Evolutionary conservation across 805 yeast species (phyloP), one percentile per base, ranked within the genome.

Genomic region (Alloascoidea hylecoeti): DNA sequence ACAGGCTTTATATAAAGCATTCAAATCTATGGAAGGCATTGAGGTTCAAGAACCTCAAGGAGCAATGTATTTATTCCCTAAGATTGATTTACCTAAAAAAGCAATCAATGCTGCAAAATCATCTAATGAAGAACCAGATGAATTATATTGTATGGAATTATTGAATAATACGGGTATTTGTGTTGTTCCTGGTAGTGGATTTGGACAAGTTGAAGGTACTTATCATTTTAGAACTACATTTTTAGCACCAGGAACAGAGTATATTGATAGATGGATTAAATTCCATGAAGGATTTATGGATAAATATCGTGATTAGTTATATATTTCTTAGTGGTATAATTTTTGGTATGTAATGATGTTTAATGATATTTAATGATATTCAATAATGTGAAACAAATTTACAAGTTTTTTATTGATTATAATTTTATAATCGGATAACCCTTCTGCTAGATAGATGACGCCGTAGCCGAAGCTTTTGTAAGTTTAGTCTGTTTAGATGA

Each of bases 31-130:
- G 81, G 82, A 80, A 44, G 94, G 89, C 44, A 79, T 92, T 37
- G 59, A 70, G 17, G 88, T 96, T 58, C 84, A 83, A 59, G 71
- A 72, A 46, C 97, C 98, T 34, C 75, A 80, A 63, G 98, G 98
- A 46, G 96, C 98, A 33, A 89, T 92, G 98, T 92, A 92, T 60
- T 65, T 92, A 43, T 92, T 85, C 74, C 98, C 98, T 35, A 68
- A 63, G 45, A 61, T 92, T 42, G 56, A 71, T 23, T 62, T 92
- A 40, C 76, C 83, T n/a, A 68, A 70, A 14, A 68, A 68, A 46
- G 85, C 85, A 12, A 63, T 73, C 37, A 64, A 63, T 17, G 66
- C 65, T 33, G 94, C 96, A 23, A 61, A 64, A 39, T 51, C 55
- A 19, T 73, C 72, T 17, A 53, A 73, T 49, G n/a, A n/a, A n/a